Evolutionary conservation across 78 protist species (phyloP).

Genomic region (Bigelowiella natans): DNA sequence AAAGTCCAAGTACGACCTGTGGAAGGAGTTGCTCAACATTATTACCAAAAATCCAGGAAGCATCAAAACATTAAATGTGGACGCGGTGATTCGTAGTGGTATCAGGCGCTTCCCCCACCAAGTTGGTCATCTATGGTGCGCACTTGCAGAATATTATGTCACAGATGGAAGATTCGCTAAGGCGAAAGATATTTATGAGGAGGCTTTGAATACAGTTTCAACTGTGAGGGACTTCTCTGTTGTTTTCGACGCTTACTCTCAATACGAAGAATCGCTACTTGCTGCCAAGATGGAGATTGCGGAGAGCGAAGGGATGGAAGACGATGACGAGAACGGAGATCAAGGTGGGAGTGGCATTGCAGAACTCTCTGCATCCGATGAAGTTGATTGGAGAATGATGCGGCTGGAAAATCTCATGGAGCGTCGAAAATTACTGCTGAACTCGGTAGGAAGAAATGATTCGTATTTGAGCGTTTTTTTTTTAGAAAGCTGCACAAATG

Average conservation of each 20-base stretch:
- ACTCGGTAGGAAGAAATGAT: slow-evolving; percentile 48
- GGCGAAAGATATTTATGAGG: slow-evolving; percentile 92
- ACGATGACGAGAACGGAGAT: not conserved
- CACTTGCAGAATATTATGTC: slow-evolving; percentile 81
- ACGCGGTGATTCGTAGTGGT: not conserved
- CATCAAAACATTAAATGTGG: not conserved
- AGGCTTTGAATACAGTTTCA: slow-evolving; percentile 47
- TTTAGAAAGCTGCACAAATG: not conserved
- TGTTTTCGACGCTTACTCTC: slow-evolving; percentile 85
- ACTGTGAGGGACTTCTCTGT: slow-evolving; percentile 54
- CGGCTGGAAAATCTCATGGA: slow-evolving; percentile 56
- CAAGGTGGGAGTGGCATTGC: too few species aligned
- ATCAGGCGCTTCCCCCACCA: not conserved
- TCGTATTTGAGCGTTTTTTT: not conserved
- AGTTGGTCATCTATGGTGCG: slow-evolving; percentile 80
- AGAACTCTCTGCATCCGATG: too few species aligned
- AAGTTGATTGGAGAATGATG: slow-evolving; percentile 6
- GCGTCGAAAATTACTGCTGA: slow-evolving; percentile 65
- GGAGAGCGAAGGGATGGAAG: slow-evolving; percentile 17
- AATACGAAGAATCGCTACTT: slow-evolving; percentile 71
- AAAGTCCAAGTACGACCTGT: slow-evolving; percentile 71
- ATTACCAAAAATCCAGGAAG: not conserved
- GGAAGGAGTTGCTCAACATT: slow-evolving; percentile 70
- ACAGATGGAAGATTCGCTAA: slow-evolving; percentile 82
- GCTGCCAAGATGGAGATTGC: slow-evolving; percentile 37